Conservation (phyloP, 495 filamentous ascomycete species). For the Podospora anserina region DNA sequence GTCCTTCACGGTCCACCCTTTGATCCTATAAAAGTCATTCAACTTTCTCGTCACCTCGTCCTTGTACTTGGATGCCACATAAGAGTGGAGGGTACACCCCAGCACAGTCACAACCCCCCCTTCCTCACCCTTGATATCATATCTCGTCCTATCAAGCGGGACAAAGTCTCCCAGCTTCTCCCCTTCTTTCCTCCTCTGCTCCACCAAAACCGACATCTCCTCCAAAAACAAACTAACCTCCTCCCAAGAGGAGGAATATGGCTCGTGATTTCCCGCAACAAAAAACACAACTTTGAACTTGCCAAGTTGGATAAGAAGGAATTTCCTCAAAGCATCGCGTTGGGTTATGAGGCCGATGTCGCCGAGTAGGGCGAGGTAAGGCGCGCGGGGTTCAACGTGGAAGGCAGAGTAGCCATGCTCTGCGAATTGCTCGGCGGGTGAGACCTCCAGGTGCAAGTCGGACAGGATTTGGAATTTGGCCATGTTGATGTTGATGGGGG, state of each 20-base stretch:
- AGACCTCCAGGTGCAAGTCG: constrained; percentile 55
- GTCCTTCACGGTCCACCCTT: constrained; percentile 45
- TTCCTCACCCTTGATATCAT: constrained; percentile 28
- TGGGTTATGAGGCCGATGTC: constrained; percentile 51
- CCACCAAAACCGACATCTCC: constrained; percentile 18
- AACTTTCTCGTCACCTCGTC: constrained; percentile 34
- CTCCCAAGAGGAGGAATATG: constrained; percentile 47
- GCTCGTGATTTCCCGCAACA: constrained; percentile 57
- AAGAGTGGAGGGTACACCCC: constrained; percentile 50
- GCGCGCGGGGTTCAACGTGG: constrained; percentile 41
- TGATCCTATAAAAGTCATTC: constrained; percentile 51
- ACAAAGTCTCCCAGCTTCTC: constrained; percentile 41
- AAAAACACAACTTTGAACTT: constrained; percentile 50
- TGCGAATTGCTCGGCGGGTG: not conserved
- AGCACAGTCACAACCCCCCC: constrained; percentile 37
- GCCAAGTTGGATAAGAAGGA: constrained; percentile 45
- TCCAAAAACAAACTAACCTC: constrained; percentile 21
- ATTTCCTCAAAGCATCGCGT: constrained; percentile 41
- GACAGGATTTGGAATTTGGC: constrained; percentile 51
- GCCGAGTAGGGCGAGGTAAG: constrained; percentile 55
- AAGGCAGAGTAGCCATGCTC: constrained; percentile 45
- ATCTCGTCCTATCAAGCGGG: constrained; percentile 45
- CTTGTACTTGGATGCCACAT: constrained; percentile 28
- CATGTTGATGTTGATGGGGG: no score
- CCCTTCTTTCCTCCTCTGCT: constrained; percentile 17